These are phyloP conservation scores for Trichothecium roseum DNA, from an alignment of 2,329 filamentous ascomycete species.

Conservation along the genomic window DNA sequence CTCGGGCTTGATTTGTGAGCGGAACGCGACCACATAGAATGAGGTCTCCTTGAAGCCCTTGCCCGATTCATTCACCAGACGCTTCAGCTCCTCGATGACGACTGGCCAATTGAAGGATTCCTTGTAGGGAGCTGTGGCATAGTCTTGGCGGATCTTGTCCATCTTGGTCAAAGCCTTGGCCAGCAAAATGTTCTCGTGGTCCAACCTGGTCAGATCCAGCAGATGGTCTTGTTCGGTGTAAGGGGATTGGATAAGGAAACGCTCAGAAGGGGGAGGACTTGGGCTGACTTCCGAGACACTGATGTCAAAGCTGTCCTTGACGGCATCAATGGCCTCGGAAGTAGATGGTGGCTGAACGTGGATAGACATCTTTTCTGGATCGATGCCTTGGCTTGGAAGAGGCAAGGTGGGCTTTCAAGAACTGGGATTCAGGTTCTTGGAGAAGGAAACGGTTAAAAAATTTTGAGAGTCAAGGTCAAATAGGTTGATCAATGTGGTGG, in stretches of 20 bases:
- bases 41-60: conserved; percentile 47
- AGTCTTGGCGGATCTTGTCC: conserved; percentile 53
- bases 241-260: conserved; percentile 57
- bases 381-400: too few relatives aligned
- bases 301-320: too few relatives aligned
- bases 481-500: too few relatives aligned
- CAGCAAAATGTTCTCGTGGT: conserved; percentile 56
- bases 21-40: conserved; percentile 82
- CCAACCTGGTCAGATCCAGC: conserved; percentile 59
- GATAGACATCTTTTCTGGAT: too few relatives aligned
- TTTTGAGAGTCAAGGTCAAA: too few relatives aligned
- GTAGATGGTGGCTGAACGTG: too few relatives aligned
- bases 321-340: too few relatives aligned
- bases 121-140: conserved; percentile 64
- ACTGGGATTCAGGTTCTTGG: too few relatives aligned
- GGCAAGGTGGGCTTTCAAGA: too few relatives aligned
- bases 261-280: conserved; percentile 4
- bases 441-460: too few relatives aligned
- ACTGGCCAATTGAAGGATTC: conserved; percentile 68
- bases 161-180: conserved; percentile 61
- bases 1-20: conserved; percentile 57
- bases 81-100: conserved; percentile 47
- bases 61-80: conserved; percentile 31
- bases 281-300: too few relatives aligned
- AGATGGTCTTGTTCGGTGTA: conserved; percentile 63